Evolutionary conservation across 2,329 filamentous ascomycete species (phyloP).

Genomic region (Aspergillus pseudonomiae): DNA sequence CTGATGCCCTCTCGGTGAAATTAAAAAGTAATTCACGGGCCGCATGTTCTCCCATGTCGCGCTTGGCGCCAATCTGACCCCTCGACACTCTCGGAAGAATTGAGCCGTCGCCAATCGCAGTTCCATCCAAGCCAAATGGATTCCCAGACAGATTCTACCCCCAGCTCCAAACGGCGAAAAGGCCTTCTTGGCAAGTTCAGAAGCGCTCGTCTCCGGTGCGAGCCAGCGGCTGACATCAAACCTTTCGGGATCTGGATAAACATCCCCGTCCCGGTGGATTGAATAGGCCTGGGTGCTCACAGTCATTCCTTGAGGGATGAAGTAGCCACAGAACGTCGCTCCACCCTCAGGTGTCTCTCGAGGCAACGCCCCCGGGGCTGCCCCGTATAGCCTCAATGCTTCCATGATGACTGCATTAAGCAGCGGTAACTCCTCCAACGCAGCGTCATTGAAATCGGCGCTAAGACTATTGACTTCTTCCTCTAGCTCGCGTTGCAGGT

Average conservation of each 20-base stretch:
- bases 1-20: constrained; percentile 42
- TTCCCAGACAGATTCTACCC: constrained; percentile 67
- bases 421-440: constrained; percentile 55
- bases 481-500: constrained; percentile 50
- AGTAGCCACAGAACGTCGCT: constrained; percentile 42
- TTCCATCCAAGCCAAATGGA: constrained; percentile 65
- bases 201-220: constrained; percentile 24
- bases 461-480: constrained; percentile 47
- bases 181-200: constrained; percentile 48
- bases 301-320: constrained; percentile 55
- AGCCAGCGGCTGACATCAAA: constrained; percentile 58
- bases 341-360: constrained; percentile 52
- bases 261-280: constrained; percentile 55
- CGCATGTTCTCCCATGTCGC: constrained; percentile 38
- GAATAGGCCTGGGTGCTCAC: constrained; percentile 56
- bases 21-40: constrained; percentile 48
- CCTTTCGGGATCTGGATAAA: constrained; percentile 52
- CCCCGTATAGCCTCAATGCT: constrained; percentile 59
- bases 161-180: constrained; percentile 71
- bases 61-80: constrained; percentile 11
- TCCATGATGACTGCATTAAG: constrained; percentile 63
- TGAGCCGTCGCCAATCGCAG: constrained; percentile 53
- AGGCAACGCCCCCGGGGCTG: constrained; percentile 60
- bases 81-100: constrained; percentile 49
- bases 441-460: constrained; percentile 42